Conservation (phyloP, 1,284 basidiomycete species). For the Microbotryum intermedium region DNA sequence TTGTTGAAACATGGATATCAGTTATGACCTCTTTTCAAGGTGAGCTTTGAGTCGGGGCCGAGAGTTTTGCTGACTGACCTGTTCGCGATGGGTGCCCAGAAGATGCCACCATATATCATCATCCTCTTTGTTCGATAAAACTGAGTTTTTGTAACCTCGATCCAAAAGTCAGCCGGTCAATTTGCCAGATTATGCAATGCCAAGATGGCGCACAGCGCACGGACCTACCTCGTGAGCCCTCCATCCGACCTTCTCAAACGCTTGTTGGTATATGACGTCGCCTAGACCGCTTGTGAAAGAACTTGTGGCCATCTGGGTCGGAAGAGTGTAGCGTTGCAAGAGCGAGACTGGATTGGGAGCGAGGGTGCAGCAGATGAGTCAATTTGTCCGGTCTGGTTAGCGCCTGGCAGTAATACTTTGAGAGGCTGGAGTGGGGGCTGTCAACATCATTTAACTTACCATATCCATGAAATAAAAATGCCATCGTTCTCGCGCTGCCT, state of each 20-base stretch:
- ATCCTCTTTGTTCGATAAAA: conserved; percentile 26
- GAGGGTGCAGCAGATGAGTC: background rate
- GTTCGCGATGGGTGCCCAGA: conserved; percentile 26
- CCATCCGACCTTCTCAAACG: conserved; percentile 6
- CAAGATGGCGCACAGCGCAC: background rate
- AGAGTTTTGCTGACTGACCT: background rate
- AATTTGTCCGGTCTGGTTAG: background rate
- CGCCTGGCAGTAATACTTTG: background rate
- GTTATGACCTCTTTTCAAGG: conserved; percentile 12
- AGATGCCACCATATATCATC: conserved; percentile 23
- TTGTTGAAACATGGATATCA: conserved; percentile 1
- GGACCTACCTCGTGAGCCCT: conserved; percentile 18
- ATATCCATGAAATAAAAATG: conserved; percentile 19
- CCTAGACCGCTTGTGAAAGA: conserved; percentile 8
- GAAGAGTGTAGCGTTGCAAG: conserved; percentile 23
- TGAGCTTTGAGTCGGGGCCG: background rate
- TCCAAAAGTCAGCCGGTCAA: background rate
- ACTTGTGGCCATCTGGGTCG: conserved; percentile 32
- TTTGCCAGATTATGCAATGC: background rate
- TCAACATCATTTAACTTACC: conserved; percentile 1
- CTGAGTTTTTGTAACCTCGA: conserved; percentile 1
- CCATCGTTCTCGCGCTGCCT: conserved; percentile 2
- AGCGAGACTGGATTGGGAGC: conserved; percentile 7
- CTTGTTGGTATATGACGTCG: conserved; percentile 21
- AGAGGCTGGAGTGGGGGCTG: background rate